A percentile compares a stretch with the other conserved stretches of the same genome.
Conservation (phyloP, 2,329 filamentous ascomycete species). For the Epichloe scottii region DNA sequence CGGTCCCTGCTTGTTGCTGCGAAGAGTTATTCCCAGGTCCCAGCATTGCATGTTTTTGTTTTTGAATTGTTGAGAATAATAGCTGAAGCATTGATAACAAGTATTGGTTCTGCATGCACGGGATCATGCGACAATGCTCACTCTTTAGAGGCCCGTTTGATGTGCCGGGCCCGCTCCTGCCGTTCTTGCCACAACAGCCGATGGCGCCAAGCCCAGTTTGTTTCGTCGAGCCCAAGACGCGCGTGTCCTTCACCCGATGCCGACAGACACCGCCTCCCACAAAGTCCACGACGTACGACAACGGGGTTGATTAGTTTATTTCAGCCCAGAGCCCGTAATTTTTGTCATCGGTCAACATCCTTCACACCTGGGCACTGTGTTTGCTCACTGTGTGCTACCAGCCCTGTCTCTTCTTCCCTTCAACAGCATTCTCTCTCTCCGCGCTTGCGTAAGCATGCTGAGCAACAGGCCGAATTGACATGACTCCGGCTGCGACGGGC, state of each 20-base stretch:
- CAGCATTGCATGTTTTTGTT: too few relatives aligned
- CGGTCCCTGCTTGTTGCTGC: too few relatives aligned
- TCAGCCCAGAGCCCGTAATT: background rate
- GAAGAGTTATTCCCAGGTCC: too few relatives aligned
- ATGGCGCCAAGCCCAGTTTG: background rate
- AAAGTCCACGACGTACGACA: too few relatives aligned
- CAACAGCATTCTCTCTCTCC: background rate
- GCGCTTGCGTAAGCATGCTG: background rate
- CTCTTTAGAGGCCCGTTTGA: background rate
- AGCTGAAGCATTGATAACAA: too few relatives aligned
- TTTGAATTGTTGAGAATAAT: too few relatives aligned
- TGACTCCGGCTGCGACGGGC: conserved; percentile 4
- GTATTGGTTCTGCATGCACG: too few relatives aligned
- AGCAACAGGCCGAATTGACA: background rate
- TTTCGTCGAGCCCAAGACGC: too few relatives aligned
- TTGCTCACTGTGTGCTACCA: background rate
- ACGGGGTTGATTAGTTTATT: background rate
- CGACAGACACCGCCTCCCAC: too few relatives aligned
- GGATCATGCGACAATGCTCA: too few relatives aligned
- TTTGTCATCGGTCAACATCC: background rate
- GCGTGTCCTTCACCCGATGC: too few relatives aligned
- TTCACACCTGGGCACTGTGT: background rate
- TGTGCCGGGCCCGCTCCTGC: background rate
- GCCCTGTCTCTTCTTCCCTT: background rate
- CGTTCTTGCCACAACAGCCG: background rate